Conservation (phyloP, 2,329 filamentous ascomycete genomes). For the Penicillium sumatraense region DNA sequence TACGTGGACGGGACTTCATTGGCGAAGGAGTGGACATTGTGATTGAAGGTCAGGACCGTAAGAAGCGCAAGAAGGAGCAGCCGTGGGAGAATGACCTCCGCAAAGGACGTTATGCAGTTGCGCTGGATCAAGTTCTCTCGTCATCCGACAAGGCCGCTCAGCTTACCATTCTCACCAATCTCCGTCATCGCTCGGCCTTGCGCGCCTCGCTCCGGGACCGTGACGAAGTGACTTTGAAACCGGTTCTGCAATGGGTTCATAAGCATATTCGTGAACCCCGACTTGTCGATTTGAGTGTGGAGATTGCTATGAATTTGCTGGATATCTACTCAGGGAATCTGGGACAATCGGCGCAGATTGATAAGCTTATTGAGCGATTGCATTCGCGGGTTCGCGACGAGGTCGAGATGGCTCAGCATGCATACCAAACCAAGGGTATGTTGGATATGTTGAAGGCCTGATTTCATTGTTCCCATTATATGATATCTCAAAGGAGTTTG, state of each 20-base stretch:
- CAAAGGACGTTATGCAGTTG: constrained; percentile 74
- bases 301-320: constrained; percentile 79
- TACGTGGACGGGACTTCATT: constrained; percentile 75
- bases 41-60: constrained; percentile 70
- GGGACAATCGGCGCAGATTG: constrained; percentile 73
- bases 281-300: constrained; percentile 78
- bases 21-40: constrained; percentile 87
- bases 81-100: constrained; percentile 82
- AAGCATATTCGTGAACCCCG: constrained; percentile 81
- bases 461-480: constrained; percentile 16
- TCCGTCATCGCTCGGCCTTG: constrained; percentile 86
- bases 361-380: constrained; percentile 70
- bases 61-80: constrained; percentile 68
- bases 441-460: constrained; percentile 68
- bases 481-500: constrained; percentile 23
- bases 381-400: constrained; percentile 73
- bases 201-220: constrained; percentile 78
- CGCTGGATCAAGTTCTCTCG: constrained; percentile 78
- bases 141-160: constrained; percentile 62
- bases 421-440: constrained; percentile 84
- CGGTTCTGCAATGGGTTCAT: constrained; percentile 81
- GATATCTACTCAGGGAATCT: constrained; percentile 86
- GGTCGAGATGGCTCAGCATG: constrained; percentile 81
- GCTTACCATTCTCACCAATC: constrained; percentile 78
- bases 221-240: constrained; percentile 79